These are phyloP conservation scores for Larix sibirica DNA, from an alignment of 83 land plant species.

Conservation along the genomic window DNA sequence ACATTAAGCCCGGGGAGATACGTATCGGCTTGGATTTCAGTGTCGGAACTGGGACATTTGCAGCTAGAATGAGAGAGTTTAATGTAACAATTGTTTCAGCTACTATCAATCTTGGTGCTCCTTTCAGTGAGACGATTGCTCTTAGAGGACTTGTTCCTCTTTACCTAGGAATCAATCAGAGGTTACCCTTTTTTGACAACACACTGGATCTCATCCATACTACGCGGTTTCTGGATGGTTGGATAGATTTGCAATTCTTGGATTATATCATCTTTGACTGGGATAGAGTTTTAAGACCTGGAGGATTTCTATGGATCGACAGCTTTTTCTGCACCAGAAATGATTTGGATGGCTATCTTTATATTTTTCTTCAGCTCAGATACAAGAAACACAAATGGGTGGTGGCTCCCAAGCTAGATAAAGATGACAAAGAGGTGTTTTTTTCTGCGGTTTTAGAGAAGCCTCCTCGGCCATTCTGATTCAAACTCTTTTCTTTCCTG, in stretches of 20 bases:
- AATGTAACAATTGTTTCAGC: conserved; percentile 70
- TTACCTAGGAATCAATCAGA: conserved; percentile 62
- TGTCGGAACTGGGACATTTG: conserved; percentile 75
- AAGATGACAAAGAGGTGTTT: conserved; percentile 55
- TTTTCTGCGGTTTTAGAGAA: conserved; percentile 86
- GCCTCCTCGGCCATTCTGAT: conserved; percentile 68
- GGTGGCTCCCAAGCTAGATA: conserved; percentile 62
- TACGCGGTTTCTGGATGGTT: conserved; percentile 68
- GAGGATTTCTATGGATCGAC: conserved; percentile 83
- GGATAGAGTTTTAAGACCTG: conserved; percentile 83
- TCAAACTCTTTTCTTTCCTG: too few relatives aligned
- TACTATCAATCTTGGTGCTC: conserved; percentile 78
- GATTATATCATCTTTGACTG: conserved; percentile 75
- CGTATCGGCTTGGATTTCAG: conserved; percentile 80
- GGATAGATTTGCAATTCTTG: conserved; percentile 72
- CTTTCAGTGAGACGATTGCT: conserved; percentile 81
- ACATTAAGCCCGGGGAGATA: conserved; percentile 74
- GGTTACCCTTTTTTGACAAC: conserved; percentile 85
- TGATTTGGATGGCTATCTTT: conserved; percentile 54
- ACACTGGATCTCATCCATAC: conserved; percentile 78
- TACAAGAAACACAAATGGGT: conserved; percentile 74
- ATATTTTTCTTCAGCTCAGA: conserved; percentile 51
- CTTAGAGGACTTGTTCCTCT: conserved; percentile 73
- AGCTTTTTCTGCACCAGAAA: conserved; percentile 65
- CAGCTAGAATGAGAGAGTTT: conserved; percentile 78